Evolutionary conservation across 768 basidiomycete genomes (phyloP).

Genomic region (Vararia minispora): DNA sequence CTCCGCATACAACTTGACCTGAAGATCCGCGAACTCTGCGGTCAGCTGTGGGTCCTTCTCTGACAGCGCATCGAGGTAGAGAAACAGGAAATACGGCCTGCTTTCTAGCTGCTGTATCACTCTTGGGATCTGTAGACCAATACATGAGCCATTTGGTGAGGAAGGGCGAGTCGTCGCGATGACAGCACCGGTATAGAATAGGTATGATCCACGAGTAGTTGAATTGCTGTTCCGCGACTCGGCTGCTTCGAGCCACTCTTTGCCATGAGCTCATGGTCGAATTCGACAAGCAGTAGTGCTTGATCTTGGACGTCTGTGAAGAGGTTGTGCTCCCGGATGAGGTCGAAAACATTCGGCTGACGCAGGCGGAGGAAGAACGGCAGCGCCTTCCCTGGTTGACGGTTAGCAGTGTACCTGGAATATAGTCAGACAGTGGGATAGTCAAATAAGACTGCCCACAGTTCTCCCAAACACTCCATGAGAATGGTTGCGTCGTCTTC

Average conservation of each 20-base stretch:
- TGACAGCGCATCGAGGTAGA: constrained; percentile 87
- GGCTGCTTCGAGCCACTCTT: constrained; percentile 35
- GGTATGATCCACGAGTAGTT: constrained; percentile 82
- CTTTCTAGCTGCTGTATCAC: constrained; percentile 81
- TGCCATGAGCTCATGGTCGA: constrained; percentile 79
- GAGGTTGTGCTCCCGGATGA: constrained; percentile 87
- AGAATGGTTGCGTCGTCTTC: constrained; percentile 46
- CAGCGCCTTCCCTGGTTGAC: constrained; percentile 90
- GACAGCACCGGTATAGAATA: constrained; percentile 85
- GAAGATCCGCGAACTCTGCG: constrained; percentile 73
- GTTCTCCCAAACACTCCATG: constrained; percentile 92
- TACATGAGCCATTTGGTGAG: neutral
- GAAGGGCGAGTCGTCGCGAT: neutral
- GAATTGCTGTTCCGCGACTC: constrained; percentile 68
- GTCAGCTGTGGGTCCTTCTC: constrained; percentile 77
- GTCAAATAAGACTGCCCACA: constrained; percentile 34
- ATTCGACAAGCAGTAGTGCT: constrained; percentile 84
- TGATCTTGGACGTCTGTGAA: constrained; percentile 95
- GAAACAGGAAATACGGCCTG: constrained; percentile 74
- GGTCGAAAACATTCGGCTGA: constrained; percentile 82
- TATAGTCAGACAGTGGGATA: neutral
- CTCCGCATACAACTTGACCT: constrained; percentile 90
- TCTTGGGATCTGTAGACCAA: constrained; percentile 54
- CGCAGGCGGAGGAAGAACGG: constrained; percentile 84
- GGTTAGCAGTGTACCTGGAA: constrained; percentile 70